These are phyloP conservation scores for Rhizophora apiculata DNA, from an alignment of 345 rosid species.

Conservation along the genomic window DNA sequence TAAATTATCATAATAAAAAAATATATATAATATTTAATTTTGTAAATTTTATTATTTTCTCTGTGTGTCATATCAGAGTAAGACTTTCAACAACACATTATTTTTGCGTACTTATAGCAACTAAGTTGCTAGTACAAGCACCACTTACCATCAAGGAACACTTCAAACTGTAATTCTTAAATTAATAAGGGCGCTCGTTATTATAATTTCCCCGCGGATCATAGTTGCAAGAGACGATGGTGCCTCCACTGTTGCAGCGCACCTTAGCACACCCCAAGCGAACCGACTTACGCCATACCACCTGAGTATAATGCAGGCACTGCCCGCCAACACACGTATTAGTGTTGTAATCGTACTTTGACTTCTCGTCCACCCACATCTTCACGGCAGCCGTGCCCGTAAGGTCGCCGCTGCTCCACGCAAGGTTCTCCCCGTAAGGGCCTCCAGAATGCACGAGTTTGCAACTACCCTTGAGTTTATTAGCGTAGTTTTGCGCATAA, in stretches of 20 bases:
- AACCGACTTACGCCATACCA: conserved; percentile 22
- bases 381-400: conserved; percentile 9
- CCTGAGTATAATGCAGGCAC: conserved; percentile 37
- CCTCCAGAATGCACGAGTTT: conserved; percentile 14
- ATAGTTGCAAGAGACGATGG: conserved; percentile 32
- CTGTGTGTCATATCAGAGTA: no score
- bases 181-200: conserved; percentile 16
- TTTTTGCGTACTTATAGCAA: no score
- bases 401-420: conserved; percentile 2
- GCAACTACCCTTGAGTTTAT: background rate
- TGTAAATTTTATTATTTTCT: no score
- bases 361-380: conserved; percentile 18
- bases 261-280: conserved; percentile 26
- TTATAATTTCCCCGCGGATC: conserved; percentile 20
- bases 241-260: conserved; percentile 22
- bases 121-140: no score
- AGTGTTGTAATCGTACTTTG: conserved; percentile 7
- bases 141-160: no score
- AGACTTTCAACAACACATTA: no score
- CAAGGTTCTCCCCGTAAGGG: conserved; percentile 17
- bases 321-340: conserved; percentile 5
- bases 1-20: no score
- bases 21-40: no score
- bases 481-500: conserved; percentile 1
- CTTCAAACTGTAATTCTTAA: background rate